These are phyloP conservation scores for Epichloe glyceriae DNA, from an alignment of 2,329 filamentous ascomycete genomes.

Conservation along the genomic window DNA sequence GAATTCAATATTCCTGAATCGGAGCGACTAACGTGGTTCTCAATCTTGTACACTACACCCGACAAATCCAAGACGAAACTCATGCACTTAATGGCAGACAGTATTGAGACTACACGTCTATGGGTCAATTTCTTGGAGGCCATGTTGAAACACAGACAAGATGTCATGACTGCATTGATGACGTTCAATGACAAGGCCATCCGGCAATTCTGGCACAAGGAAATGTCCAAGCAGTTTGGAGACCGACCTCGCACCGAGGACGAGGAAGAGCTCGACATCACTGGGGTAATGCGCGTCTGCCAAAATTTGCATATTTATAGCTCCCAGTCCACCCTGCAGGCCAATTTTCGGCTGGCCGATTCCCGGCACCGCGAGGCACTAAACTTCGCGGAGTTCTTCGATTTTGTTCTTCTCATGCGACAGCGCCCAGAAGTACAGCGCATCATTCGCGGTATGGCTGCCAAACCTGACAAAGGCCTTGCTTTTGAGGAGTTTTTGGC, in stretches of 20 bases:
- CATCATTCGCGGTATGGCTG: conserved; percentile 53
- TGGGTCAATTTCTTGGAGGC: conserved; percentile 79
- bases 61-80: conserved; percentile 74
- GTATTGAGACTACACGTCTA: conserved; percentile 54
- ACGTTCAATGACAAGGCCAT: conserved; percentile 75
- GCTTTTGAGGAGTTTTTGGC: conserved; percentile 58
- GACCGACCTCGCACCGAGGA: conserved; percentile 37
- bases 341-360: conserved; percentile 64
- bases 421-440: conserved; percentile 67
- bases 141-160: conserved; percentile 74
- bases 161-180: conserved; percentile 80
- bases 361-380: conserved; percentile 50
- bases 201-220: conserved; percentile 70
- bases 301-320: conserved; percentile 87
- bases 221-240: conserved; percentile 59
- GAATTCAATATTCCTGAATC: conserved; percentile 61
- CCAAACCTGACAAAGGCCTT: conserved; percentile 49
- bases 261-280: conserved; percentile 62
- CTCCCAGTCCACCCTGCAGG: conserved; percentile 57
- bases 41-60: conserved; percentile 72
- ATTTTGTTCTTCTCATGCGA: conserved; percentile 74
- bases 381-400: conserved; percentile 68
- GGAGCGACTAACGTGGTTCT: conserved; percentile 68
- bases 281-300: conserved; percentile 71
- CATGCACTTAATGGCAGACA: conserved; percentile 75